Conservation (phyloP, 768 basidiomycete genomes). For the Omphalotus guepiniiformis region DNA sequence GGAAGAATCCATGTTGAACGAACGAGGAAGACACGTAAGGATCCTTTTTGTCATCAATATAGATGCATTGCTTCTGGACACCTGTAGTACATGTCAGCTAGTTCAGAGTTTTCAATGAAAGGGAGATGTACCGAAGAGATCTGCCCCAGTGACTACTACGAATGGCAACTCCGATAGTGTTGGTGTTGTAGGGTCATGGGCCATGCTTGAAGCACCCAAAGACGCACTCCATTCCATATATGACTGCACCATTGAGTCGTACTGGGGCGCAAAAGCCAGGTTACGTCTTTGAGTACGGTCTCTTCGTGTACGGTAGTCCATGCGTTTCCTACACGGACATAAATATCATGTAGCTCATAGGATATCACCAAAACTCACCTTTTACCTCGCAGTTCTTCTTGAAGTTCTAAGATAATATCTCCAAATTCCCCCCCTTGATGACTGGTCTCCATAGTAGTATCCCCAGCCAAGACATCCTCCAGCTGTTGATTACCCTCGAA, state of each 20-base stretch:
- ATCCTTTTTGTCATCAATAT: neutral
- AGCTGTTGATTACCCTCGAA: neutral
- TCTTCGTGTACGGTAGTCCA: neutral
- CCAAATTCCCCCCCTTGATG: neutral
- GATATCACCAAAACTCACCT: neutral
- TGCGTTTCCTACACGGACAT: neutral
- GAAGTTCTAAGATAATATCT: neutral
- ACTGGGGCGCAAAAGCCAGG: neutral
- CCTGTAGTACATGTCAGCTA: neutral
- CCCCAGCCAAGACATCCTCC: neutral
- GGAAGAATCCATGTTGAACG: slow-evolving; percentile 11
- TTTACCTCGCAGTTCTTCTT: neutral
- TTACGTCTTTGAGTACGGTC: neutral
- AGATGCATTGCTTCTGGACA: neutral
- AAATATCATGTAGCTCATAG: neutral
- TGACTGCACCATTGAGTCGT: neutral
- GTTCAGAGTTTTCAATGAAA: no score
- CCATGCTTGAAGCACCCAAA: neutral
- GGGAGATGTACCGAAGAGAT: no score
- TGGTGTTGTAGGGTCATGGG: neutral
- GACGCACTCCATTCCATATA: neutral
- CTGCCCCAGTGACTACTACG: no score
- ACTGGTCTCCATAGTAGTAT: neutral
- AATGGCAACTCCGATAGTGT: neutral
- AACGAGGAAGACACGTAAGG: slow-evolving; percentile 4